Base-by-base conservation (phyloP, 345 rosid species). In the Bruguiera gymnorhiza region DNA sequence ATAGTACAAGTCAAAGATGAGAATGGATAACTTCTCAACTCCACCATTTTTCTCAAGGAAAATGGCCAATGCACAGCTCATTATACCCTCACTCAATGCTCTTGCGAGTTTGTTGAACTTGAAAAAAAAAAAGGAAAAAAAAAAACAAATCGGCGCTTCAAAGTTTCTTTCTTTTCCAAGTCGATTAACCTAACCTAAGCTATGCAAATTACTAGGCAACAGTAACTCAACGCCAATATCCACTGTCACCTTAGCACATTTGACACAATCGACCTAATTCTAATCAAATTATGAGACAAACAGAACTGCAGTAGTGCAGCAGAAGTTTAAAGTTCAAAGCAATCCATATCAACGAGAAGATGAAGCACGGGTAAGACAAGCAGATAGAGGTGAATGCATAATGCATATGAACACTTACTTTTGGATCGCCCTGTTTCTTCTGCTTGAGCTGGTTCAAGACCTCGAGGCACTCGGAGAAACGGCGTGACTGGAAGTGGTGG, bases 391-490 rank as follows among this genome's bases (percentile, higher is more conserved):
- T 20, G 20, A 39, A 31, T 23, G 20, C 32, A 51, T 8, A 20
- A 64, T 70, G 36, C 27, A 60, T 16, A 8, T 6, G 3, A 19
- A 66, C 48, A 57, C 57, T 60, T 48, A 92, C 99, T 92, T 90
- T 95, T 3, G 91, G 96, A 86, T 92, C 97, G 81, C 82, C 81
- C 21, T 71, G 85, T 70, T 86, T 87, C 83, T 82, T 89, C 55
- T 75, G 87, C 68, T 73, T 68, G 52, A 96, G 89, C 82, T 89
- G 91, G 79, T 73, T 74, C 74, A 92, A 70, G 66, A 86, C 75
- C 37, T 83, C 88, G 26, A 96, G 75, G 72, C 97, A 92, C 69
- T 96, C 99, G 15, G 66, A 58, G 75, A 83, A 90, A 70, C 89
- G 86, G 39, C 84, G 75, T 54, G 97, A 92, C 76, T 90, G 91